Base-by-base conservation (phyloP, 371 early-diverging fungal species). In the Batkoa obscura region DNA sequence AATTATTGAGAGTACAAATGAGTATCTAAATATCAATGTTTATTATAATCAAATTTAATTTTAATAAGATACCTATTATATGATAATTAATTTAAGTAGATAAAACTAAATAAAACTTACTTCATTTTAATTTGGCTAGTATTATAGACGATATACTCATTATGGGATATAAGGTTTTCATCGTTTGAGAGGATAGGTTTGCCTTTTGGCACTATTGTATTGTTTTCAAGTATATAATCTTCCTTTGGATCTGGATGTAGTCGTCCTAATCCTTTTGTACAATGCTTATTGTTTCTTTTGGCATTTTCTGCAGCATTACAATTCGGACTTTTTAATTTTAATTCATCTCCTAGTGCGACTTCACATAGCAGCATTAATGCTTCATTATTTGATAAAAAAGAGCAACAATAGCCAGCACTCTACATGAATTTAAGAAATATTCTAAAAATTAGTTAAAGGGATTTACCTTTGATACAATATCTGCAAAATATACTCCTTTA, bases 401-500 rank as follows among this genome's bases (percentile, higher is more conserved):
- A 68, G 62, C 56, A 73, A 61, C 81, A 80, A 61, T 81, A 80
- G 66, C 77, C 77, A 45, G 81, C 79, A 0, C 8, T n/a, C 41
- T 41, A n/a, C 8, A 10, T 41, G n/a, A 41, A 41, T 8, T 8
- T 41, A 41, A 10, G 10, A 10, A 41, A n/a, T 10, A 41, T 10
- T 41, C 41, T 10, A 41, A 41, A 41, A n/a, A n/a, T 41, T 41
- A 41, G 41, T 41, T 10, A 41, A n/a, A 41, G 41, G 8, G 41
- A 41, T 41, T 41, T 41, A 75, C 73, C 60, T 75, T 80, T 31
- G 71, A 71, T 17, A 78, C 78, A 67, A 73, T 72, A 62, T 82
- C 78, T 0, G 81, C 83, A 64, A 82, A 80, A 61, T 82, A 82
- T 9, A 78, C 72, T 3, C 80, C 81, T 58, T 82, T 82, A 38